Percentiles rank a stretch among this genome's conserved stretches.
These are phyloP conservation scores for Parsonsia alboflavescens DNA, from an alignment of 257 asterid species.

Conservation along the genomic window DNA sequence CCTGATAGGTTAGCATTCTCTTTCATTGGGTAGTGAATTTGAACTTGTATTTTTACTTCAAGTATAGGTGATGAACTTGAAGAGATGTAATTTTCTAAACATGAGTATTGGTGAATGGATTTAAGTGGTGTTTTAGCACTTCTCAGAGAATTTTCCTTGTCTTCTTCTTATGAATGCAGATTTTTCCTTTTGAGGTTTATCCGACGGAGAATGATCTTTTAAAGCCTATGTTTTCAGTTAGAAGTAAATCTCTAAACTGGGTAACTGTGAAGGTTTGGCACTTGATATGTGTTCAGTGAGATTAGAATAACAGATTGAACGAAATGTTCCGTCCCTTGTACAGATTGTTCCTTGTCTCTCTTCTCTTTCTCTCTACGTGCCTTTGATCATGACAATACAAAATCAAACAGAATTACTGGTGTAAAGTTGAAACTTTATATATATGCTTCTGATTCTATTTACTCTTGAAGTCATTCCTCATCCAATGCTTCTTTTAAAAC, in stretches of 20 bases:
- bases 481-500: background rate
- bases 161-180: too few species aligned
- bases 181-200: background rate
- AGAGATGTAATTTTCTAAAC: background rate
- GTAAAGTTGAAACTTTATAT: background rate
- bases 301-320: too few species aligned
- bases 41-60: background rate
- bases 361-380: too few species aligned
- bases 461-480: background rate
- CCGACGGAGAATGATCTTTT: background rate
- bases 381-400: too few species aligned
- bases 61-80: too few species aligned
- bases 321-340: too few species aligned
- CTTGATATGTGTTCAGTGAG: too few species aligned
- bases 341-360: too few species aligned
- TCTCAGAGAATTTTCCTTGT: background rate
- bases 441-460: background rate
- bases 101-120: too few species aligned
- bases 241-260: background rate
- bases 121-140: too few species aligned
- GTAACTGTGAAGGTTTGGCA: too few species aligned
- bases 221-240: background rate
- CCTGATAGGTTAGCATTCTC: background rate
- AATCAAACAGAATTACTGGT: background rate
- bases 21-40: background rate